These are phyloP conservation scores for Yamadazyma diddensiae DNA, from an alignment of 1,139 yeast species.

Conservation along the genomic window DNA sequence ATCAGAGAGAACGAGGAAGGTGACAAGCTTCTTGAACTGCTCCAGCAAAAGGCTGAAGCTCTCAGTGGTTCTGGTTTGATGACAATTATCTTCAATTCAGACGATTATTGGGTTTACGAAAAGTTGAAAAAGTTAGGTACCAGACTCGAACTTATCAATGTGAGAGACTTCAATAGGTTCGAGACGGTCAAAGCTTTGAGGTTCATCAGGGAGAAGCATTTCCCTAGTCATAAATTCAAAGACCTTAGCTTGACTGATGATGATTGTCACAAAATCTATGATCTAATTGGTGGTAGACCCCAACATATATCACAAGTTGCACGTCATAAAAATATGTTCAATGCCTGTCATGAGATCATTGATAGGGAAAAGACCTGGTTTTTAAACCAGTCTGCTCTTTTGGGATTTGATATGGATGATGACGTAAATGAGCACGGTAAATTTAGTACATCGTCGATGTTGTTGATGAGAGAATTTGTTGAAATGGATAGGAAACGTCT, in stretches of 20 bases:
- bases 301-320: conserved; percentile 80
- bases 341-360: conserved; percentile 67
- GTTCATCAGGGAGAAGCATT: conserved; percentile 48
- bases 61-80: conserved; percentile 75
- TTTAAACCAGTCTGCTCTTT: conserved; percentile 73
- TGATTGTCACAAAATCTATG: conserved; percentile 56
- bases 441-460: conserved; percentile 74
- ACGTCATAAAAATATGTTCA: conserved; percentile 55
- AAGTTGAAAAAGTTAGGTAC: conserved; percentile 72
- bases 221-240: conserved; percentile 32
- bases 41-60: conserved; percentile 82
- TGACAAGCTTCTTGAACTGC: conserved; percentile 62
- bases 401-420: conserved; percentile 81
- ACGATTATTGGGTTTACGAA: conserved; percentile 87
- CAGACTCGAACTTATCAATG: conserved; percentile 68
- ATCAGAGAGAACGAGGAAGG: conserved; percentile 76
- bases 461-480: conserved; percentile 69
- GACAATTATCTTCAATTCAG: conserved; percentile 75
- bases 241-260: conserved; percentile 32
- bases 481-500: conserved; percentile 53
- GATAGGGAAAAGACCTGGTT: conserved; percentile 87
- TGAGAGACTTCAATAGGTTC: conserved; percentile 57
- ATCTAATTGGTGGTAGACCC: conserved; percentile 79
- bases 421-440: conserved; percentile 88
- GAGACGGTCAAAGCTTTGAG: conserved; percentile 59